Evolutionary conservation across 2,329 filamentous ascomycete species (phyloP).

Genomic region (Botrytis fabae): DNA sequence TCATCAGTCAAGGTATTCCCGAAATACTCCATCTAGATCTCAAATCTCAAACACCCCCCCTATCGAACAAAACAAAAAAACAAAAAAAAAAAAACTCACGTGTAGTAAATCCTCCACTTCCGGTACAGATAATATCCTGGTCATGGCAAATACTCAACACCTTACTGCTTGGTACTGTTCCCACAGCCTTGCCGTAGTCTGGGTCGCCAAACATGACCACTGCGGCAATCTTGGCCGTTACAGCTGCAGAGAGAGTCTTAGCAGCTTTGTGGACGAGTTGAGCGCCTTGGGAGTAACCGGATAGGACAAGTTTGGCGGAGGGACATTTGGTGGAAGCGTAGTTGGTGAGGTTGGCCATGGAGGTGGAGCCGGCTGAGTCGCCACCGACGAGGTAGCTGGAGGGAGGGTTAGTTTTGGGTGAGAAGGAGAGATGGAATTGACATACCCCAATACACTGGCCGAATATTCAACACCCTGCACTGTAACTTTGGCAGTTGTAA

Average conservation of each 20-base stretch:
- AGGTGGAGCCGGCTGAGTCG: not conserved
- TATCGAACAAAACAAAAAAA: not conserved
- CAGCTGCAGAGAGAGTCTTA: slow-evolving; percentile 36
- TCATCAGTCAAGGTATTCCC: slow-evolving; percentile 42
- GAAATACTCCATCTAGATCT: not conserved
- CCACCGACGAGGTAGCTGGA: slow-evolving; percentile 13
- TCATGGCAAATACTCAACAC: slow-evolving; percentile 25
- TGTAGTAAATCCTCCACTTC: not conserved
- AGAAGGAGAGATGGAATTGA: slow-evolving; percentile 10
- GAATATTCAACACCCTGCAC: slow-evolving; percentile 40
- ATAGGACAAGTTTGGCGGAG: slow-evolving; percentile 43
- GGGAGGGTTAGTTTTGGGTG: not conserved
- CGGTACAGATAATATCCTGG: slow-evolving; percentile 11
- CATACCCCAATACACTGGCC: slow-evolving; percentile 39
- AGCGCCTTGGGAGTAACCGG: slow-evolving; percentile 47
- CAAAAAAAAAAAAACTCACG: slow-evolving; percentile 4
- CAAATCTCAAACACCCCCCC: slow-evolving; percentile 13
- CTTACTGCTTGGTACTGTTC: not conserved
- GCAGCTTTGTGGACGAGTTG: slow-evolving; percentile 47
- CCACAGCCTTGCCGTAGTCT: slow-evolving; percentile 31
- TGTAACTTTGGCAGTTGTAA: slow-evolving; percentile 31
- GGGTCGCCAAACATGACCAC: slow-evolving; percentile 49
- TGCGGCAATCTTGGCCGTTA: slow-evolving; percentile 41
- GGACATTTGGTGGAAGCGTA: slow-evolving; percentile 42
- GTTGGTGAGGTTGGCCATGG: slow-evolving; percentile 39